Base-by-base conservation (phyloP, 2,329 filamentous ascomycete genomes). In the Fusarium sp. region DNA sequence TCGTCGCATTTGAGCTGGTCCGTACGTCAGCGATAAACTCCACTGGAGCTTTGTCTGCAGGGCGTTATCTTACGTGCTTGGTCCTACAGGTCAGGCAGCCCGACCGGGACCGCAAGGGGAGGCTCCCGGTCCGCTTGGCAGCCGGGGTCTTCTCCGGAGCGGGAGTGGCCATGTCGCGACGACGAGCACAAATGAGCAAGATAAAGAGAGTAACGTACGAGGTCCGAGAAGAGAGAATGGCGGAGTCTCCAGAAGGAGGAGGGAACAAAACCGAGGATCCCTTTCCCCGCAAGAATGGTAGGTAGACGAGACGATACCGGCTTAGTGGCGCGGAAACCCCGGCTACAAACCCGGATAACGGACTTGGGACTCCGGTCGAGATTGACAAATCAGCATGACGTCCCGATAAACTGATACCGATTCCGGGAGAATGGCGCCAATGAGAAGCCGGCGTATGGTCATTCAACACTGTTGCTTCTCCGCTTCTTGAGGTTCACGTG, bases 1-100 rank as follows among this genome's bases (percentile, higher is more conserved):
- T 79, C 78, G 27, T 79, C 78, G 29, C 78, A 79, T 78, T 79
- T 79, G 10, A 77, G 66, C 78, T 79, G 35, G 2, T 7, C 0
- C 11, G 2, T 9, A 10, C 14, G 47, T 74, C 45, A 74, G 71
- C 58, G 20, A 58, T 58, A 16, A n/a, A 22, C 22, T 16, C 22
- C 1, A 11, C 5, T 16, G 14, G 31, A 6, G 18, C 52, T 18
- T 14, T 18, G 16, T 33, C 36, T 22, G 16, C 6, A 29, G 20
- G 22, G 40, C 40, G 38, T 42, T 45, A 45, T 45, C 62, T 36
- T 56, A 73, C 72, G 62, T 74, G 72, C 62, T 74, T 74, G 36
- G 63, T 69, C 33, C 72, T 60, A 16, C 72, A 74, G 2, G 72
- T 74, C 59, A 74, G 56, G 27, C 72, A 74, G 2, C 72, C 72